phyloP scores from a whole-genome alignment of 441 rosid species.

The Pelargonium citronellum region DNA sequence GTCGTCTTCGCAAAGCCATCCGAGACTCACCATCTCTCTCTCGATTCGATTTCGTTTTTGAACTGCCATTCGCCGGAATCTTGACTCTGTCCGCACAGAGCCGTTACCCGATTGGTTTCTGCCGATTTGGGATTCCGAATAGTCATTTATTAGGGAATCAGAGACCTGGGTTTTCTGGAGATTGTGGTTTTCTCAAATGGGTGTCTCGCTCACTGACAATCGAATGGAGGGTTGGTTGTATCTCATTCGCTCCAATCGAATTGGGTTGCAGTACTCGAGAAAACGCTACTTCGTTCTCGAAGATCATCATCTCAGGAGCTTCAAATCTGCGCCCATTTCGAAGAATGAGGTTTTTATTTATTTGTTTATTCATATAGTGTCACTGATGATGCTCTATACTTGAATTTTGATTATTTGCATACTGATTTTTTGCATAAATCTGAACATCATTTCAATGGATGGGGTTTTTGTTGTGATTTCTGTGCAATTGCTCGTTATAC shows the following conservation, averaged over 20 bases:
- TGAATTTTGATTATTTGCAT: background rate
- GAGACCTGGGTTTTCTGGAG: constrained; percentile 12
- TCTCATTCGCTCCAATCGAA: constrained; percentile 63
- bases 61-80: background rate
- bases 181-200: constrained; percentile 32
- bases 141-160: background rate
- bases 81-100: background rate
- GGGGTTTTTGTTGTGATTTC: background rate
- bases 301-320: constrained; percentile 69
- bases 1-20: too few species aligned
- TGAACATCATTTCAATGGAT: too few species aligned
- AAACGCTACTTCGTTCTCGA: constrained; percentile 78
- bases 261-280: constrained; percentile 78
- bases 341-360: constrained; percentile 44
- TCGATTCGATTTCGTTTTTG: background rate
- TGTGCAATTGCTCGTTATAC: background rate
- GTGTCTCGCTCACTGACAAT: constrained; percentile 28
- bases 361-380: background rate
- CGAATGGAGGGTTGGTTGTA: constrained; percentile 92
- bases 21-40: background rate
- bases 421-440: background rate
- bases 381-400: background rate
- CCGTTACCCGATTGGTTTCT: background rate
- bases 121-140: background rate
- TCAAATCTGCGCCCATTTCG: constrained; percentile 58